phyloP scores from a whole-genome alignment of 2,329 filamentous ascomycete species.

The Scortechinia acanthostroma region DNA sequence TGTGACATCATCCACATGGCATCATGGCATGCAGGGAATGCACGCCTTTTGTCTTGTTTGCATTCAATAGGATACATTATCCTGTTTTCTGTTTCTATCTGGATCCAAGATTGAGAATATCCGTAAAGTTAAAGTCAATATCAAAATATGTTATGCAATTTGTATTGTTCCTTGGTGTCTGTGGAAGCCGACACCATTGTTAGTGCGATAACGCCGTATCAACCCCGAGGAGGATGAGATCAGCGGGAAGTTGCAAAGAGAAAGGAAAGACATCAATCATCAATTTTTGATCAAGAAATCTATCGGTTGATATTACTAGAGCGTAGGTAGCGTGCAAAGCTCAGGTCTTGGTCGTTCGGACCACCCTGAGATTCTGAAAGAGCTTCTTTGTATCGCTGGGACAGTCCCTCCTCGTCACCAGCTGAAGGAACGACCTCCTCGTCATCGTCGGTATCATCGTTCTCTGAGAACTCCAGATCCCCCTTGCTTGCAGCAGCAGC shows the following conservation, averaged over 20 bases:
- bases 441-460: slow-evolving; percentile 19
- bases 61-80: background rate
- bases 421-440: slow-evolving; percentile 35
- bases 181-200: no score
- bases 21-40: no score
- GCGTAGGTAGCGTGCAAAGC: background rate
- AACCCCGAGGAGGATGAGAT: background rate
- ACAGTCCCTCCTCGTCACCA: slow-evolving; percentile 32
- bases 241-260: no score
- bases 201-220: no score
- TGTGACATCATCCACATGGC: no score
- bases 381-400: background rate
- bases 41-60: background rate
- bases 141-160: no score
- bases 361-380: background rate
- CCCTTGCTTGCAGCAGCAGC: slow-evolving; percentile 10
- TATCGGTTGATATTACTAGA: background rate
- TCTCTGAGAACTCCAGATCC: slow-evolving; percentile 6
- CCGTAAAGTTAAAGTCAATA: no score
- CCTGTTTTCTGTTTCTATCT: background rate
- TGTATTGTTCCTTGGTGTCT: no score
- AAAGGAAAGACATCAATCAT: no score
- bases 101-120: no score
- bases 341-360: background rate
- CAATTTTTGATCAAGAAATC: no score